Percentiles rank a stretch among this genome's conserved stretches.
phyloP scores from a whole-genome alignment of 768 basidiomycete species.

The Paxillus involutus region DNA sequence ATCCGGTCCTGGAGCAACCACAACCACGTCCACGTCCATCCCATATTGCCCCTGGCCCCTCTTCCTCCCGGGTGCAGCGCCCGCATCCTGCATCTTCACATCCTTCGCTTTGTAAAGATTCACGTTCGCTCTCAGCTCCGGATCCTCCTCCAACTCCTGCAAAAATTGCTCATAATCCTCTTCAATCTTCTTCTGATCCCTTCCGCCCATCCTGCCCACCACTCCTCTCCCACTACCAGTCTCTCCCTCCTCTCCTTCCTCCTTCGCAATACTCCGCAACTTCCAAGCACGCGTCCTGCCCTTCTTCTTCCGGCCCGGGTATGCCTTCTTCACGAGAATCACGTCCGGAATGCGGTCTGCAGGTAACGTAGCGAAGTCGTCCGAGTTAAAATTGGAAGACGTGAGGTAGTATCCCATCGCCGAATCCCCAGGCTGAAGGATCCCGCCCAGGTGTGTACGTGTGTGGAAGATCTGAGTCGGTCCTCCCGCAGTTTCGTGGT shows the following conservation, averaged over 20 bases:
- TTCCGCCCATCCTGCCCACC: constrained; percentile 86
- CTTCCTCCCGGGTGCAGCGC: constrained; percentile 11
- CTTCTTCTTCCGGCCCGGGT: constrained; percentile 93
- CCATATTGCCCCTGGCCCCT: constrained; percentile 27
- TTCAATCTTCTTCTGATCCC: constrained; percentile 91
- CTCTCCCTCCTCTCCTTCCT: constrained; percentile 85
- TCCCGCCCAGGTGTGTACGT: constrained; percentile 91
- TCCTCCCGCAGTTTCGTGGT: constrained; percentile 56
- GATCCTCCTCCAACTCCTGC: constrained; percentile 92
- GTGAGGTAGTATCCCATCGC: constrained; percentile 89
- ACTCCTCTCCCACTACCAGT: constrained; percentile 76
- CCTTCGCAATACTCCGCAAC: constrained; percentile 89
- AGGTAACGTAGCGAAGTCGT: constrained; percentile 71
- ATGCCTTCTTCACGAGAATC: constrained; percentile 92
- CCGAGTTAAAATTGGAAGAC: constrained; percentile 90
- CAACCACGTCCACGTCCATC: constrained; percentile 69
- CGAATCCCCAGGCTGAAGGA: constrained; percentile 93
- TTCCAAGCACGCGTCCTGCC: constrained; percentile 82
- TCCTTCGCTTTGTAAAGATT: constrained; percentile 80
- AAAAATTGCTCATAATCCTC: constrained; percentile 97
- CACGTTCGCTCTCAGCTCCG: constrained; percentile 82
- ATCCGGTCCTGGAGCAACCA: constrained; percentile 31
- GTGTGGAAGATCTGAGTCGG: constrained; percentile 89
- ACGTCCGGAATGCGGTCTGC: constrained; percentile 80
- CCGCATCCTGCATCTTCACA: constrained; percentile 49